A percentile compares a stretch with the other conserved stretches of the same genome.
These are phyloP conservation scores for Lepidium africanum DNA, from an alignment of 345 rosid species.

Conservation along the genomic window DNA sequence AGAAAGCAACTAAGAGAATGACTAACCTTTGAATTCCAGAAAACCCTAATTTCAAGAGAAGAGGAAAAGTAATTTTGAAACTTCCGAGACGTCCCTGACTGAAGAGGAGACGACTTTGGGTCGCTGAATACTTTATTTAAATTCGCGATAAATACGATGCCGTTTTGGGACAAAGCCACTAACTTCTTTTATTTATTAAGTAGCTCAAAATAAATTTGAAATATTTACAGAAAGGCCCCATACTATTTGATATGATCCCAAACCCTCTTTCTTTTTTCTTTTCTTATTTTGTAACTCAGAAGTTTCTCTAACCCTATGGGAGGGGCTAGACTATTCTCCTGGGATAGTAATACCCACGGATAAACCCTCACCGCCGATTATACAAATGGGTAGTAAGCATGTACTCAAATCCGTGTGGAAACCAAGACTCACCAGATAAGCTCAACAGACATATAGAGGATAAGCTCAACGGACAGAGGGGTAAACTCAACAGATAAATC, in stretches of 20 bases:
- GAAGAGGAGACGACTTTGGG: not conserved
- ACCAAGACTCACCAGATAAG: too few species aligned
- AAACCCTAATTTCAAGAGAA: constrained; percentile 10
- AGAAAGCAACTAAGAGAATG: not conserved
- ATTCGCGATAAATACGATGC: not conserved
- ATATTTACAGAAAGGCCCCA: not conserved
- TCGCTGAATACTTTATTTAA: not conserved
- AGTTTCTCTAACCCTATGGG: too few species aligned
- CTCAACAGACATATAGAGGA: too few species aligned
- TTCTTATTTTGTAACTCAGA: too few species aligned
- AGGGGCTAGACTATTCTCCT: too few species aligned
- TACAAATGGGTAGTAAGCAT: too few species aligned
- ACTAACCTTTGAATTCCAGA: constrained; percentile 16
- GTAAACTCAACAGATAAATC: too few species aligned
- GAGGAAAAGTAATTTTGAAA: not conserved
- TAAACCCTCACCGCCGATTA: too few species aligned
- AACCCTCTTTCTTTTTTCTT: too few species aligned
- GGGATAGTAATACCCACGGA: too few species aligned
- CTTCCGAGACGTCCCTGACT: not conserved
- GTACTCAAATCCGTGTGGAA: too few species aligned
- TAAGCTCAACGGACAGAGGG: too few species aligned
- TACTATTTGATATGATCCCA: not conserved
- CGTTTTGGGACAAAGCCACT: not conserved
- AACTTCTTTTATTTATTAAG: not conserved
- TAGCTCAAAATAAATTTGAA: not conserved